Evolutionary conservation across 129 eudicot species (phyloP).

Genomic region (Flaveria ramosissima): DNA sequence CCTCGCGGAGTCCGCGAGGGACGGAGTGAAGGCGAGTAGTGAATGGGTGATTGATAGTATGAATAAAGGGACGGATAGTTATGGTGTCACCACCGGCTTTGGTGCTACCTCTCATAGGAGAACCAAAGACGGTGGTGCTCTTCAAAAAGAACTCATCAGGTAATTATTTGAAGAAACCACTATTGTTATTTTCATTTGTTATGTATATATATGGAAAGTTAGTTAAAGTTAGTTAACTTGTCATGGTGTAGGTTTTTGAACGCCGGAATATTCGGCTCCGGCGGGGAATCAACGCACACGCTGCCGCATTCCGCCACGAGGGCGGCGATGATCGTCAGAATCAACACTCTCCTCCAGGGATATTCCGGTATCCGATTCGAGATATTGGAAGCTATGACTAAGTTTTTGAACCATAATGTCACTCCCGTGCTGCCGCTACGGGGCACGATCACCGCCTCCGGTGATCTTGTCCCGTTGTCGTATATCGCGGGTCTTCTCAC

Average conservation of each 20-base stretch:
- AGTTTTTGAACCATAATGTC: conserved; percentile 33
- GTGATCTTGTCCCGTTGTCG: conserved; percentile 49
- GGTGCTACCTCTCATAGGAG: conserved; percentile 49
- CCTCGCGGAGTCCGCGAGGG: conserved; percentile 42
- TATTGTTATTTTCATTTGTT: too few species aligned
- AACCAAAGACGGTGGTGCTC: conserved; percentile 48
- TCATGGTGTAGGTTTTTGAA: conserved; percentile 32
- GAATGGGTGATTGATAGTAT: conserved; percentile 52
- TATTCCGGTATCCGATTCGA: conserved; percentile 47
- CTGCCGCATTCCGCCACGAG: conserved; percentile 41
- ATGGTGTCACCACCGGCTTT: conserved; percentile 46
- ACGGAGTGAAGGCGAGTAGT: conserved; percentile 46
- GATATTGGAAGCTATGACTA: conserved; percentile 40
- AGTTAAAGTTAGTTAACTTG: not conserved
- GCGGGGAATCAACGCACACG: conserved; percentile 42
- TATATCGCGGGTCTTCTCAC: conserved; percentile 48
- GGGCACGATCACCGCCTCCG: conserved; percentile 54
- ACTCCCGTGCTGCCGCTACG: conserved; percentile 43
- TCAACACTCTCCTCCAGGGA: conserved; percentile 48
- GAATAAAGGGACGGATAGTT: conserved; percentile 45
- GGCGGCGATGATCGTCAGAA: conserved; percentile 42
- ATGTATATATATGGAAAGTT: too few species aligned
- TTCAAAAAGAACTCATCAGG: conserved; percentile 48
- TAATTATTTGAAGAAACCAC: not conserved
- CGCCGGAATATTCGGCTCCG: conserved; percentile 45